phyloP scores from a whole-genome alignment of 2,329 filamentous ascomycete species.

The Tolypocladium ovalisporum region DNA sequence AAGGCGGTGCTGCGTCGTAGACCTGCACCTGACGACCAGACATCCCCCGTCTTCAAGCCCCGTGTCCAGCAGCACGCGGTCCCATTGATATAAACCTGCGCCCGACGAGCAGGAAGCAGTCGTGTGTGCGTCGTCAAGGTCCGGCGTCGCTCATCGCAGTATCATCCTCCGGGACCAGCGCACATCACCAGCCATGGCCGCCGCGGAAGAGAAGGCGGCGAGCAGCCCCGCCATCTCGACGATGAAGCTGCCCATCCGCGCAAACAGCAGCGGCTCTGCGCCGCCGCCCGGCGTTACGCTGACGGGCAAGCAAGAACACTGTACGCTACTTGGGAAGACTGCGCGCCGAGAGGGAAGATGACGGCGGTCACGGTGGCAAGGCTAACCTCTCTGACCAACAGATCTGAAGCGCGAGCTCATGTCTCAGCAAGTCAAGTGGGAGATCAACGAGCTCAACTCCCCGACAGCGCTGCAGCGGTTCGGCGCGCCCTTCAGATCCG shows the following conservation, averaged over 20 bases:
- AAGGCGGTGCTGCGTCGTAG: not conserved
- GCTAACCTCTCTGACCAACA: constrained; percentile 24
- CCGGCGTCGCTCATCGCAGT: not conserved
- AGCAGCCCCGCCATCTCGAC: constrained; percentile 8
- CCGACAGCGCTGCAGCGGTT: constrained; percentile 91
- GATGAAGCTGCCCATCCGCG: constrained; percentile 18
- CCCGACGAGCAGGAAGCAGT: not conserved
- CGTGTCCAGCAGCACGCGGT: not conserved
- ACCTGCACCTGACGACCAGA: not conserved
- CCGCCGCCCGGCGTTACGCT: constrained; percentile 40
- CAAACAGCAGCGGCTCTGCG: constrained; percentile 15
- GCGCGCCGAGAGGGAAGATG: not conserved
- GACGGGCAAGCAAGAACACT: constrained; percentile 97
- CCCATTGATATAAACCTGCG: not conserved
- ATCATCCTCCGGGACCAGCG: not conserved
- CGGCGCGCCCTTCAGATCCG: constrained; percentile 87
- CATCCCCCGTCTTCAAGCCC: not conserved
- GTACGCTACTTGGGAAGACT: constrained; percentile 36
- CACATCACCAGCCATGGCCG: constrained; percentile 13
- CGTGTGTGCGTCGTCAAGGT: not conserved
- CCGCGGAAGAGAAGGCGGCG: constrained; percentile 13
- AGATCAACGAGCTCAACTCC: constrained; percentile 87
- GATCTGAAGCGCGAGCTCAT: constrained; percentile 95
- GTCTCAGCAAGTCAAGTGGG: constrained; percentile 75
- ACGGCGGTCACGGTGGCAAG: not conserved